Evolutionary conservation across 305 asterid species (phyloP).

Genomic region (Solanum chacoense): DNA sequence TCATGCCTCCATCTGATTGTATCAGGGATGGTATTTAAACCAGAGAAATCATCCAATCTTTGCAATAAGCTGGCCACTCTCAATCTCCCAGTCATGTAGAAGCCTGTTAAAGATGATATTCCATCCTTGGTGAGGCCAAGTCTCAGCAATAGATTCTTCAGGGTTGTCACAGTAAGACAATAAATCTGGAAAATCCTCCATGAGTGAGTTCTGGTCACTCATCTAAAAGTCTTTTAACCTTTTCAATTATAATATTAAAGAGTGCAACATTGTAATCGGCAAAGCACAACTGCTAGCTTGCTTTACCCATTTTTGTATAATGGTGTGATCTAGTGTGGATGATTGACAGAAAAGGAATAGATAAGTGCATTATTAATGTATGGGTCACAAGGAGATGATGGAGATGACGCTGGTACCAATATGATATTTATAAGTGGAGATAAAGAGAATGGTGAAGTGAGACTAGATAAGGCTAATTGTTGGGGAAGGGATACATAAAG

Average conservation of each 20-base stretch:
- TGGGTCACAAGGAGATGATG: neutral
- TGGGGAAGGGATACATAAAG: neutral
- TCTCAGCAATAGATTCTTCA: neutral
- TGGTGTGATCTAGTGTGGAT: neutral
- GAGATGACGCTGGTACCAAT: neutral
- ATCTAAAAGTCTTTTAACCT: neutral
- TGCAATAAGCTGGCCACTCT: neutral
- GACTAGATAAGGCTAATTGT: neutral
- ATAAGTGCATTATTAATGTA: neutral
- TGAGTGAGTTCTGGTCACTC: neutral
- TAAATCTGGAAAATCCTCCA: neutral
- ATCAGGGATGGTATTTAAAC: neutral
- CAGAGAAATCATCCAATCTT: neutral
- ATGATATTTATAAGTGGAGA: neutral
- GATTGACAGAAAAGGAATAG: neutral
- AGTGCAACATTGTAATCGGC: neutral
- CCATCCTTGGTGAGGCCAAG: neutral
- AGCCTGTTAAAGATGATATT: neutral
- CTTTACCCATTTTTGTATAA: neutral
- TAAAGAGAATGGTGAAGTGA: neutral
- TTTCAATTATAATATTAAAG: neutral
- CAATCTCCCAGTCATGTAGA: neutral
- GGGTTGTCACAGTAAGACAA: neutral
- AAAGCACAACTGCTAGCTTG: neutral
- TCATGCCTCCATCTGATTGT: neutral